Percentiles rank a stretch among this genome's conserved stretches.
phyloP scores from a whole-genome alignment of 805 yeast species.

The Phaffomyces antillensis region DNA sequence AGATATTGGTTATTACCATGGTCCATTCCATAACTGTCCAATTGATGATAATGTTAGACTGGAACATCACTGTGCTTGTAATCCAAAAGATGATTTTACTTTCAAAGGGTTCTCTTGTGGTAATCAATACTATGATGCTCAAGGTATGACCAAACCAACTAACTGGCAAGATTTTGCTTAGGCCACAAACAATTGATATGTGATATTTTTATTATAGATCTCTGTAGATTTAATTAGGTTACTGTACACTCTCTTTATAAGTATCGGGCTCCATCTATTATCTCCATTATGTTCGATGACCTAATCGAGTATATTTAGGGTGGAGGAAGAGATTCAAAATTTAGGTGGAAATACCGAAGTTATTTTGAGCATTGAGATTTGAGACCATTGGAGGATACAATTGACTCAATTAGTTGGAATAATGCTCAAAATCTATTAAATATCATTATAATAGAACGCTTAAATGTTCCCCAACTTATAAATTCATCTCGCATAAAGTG shows the following conservation, averaged over 20 bases:
- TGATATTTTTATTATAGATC: too few species aligned
- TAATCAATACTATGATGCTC: conserved; percentile 48
- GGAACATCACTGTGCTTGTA: conserved; percentile 66
- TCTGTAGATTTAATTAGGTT: background rate
- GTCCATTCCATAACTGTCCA: conserved; percentile 78
- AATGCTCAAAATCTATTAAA: too few species aligned
- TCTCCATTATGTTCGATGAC: background rate
- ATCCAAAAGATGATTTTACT: conserved; percentile 68
- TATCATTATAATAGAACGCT: too few species aligned
- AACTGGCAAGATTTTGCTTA: conserved; percentile 58
- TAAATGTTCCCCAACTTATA: background rate
- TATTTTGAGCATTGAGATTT: too few species aligned
- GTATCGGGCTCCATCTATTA: background rate
- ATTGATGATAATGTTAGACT: conserved; percentile 53
- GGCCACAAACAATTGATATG: background rate
- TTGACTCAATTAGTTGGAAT: too few species aligned
- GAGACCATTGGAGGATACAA: too few species aligned
- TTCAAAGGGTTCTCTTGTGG: conserved; percentile 76
- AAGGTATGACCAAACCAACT: conserved; percentile 49
- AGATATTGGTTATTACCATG: conserved; percentile 72
- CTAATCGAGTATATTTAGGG: too few species aligned
- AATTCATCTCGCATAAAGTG: background rate
- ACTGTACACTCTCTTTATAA: background rate
- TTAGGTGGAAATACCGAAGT: too few species aligned
- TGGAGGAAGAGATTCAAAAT: too few species aligned